Evolutionary conservation across 2,329 filamentous ascomycete genomes (phyloP), one percentile per base, ranked within the genome.

Genomic region (Pseudogymnoascus sp.): DNA sequence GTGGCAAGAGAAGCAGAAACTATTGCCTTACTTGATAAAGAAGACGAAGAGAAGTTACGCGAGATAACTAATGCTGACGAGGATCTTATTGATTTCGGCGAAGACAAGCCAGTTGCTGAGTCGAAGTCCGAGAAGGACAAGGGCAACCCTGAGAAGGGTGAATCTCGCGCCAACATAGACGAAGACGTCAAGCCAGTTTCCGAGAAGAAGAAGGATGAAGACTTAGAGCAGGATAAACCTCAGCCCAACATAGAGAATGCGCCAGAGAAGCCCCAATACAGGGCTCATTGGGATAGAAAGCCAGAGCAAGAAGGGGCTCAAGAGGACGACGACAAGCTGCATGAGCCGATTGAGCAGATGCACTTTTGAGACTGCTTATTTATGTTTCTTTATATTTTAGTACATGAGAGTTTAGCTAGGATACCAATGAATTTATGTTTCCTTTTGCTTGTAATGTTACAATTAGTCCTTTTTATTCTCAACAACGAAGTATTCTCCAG

Each of bases 1-100:
- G 74, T 85, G 2, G 73, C 73, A 50, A 74, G 71, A 22, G 78
- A 80, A 57, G 77, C 80, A 65, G 70, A 71, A 50, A 76, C 77
- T 16, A 62, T 78, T 60, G 71, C 72, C 47, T 69, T 74, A 37
- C 72, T 77, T 59, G 75, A 79, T 58, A 72, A 77, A 61, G 65
- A 74, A 59, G 73, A 75, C 69, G 75, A 69, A 75, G 80, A 59
- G 54, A 68, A 36, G 65, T 12, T 58, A 6, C 22, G 33, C 25
- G 57, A 38, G 12, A 58, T 37, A 58, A 58, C 33, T 2, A 22
- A 38, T 16, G n/a, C 33, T 9, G 57, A 58, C 6, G 57, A 39
- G 33, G 57, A 58, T 30, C 57, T 58, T 37, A 58, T 58, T 20
- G 36, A 39, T 39, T 39, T 58, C 6, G 57, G 36, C 9, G 57